Evolutionary conservation across 225 moss, liverwort and hornwort species (phyloP), one percentile per base, ranked within the genome.

Genomic region (Sphagnum contortum): DNA sequence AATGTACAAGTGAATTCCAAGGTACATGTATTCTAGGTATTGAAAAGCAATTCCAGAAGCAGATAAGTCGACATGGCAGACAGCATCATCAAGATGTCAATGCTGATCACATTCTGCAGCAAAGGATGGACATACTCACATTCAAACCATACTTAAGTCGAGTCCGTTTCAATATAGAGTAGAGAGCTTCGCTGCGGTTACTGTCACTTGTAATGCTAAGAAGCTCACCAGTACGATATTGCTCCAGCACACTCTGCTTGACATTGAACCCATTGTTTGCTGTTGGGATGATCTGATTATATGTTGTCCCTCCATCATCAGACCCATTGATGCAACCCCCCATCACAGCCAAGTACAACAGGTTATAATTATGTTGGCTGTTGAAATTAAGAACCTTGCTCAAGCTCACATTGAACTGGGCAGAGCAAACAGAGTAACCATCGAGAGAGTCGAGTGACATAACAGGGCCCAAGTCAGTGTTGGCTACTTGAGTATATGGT

Each of bases 361-460:
- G 71, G 45, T 77, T 70, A 62, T 98, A 98, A 29, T 83, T 74
- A 71, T 98, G 92, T 47, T 67, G 74, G 55, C 66, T 75, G 2
- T 89, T 87, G 69, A 83, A 80, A 57, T 9, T 55, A 57, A 89
- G 49, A 47, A 90, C 60, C 67, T 73, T 87, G 11, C 65, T 63
- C 60, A 88, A 46, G 66, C 59, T 87, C 5, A 55, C 51, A 51
- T 78, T 90, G 62, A 92, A 98, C 10, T 87, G 78, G 44, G 57
- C 6, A 2, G 89, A 87, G 47, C 75, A 73, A 12, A 78, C 57
- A 45, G 45, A 55, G 1, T 76, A 80, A 64, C 81, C 91, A 64
- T 98, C 87, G 0, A 98, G 80, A 6, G 74, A 78, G 61, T 98
- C 83, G 4, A 98, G 80, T 9, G 96, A 87, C 78, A 93, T 76